phyloP scores from a whole-genome alignment of 192 early-diverging fungal genomes.

The Funneliformis geosporum region DNA sequence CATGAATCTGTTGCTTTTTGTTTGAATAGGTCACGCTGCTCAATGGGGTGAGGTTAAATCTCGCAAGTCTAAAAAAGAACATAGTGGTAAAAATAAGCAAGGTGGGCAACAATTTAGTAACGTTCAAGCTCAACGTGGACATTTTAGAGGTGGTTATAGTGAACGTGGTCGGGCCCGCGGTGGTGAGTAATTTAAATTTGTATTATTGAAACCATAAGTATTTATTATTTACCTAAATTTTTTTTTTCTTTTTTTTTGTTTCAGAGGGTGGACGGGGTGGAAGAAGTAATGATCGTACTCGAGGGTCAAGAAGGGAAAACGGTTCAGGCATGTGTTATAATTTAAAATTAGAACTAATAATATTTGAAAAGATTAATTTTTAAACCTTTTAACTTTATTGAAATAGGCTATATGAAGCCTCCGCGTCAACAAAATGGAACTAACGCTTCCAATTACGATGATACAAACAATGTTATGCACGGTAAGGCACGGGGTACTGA shows the following conservation, averaged over 20 bases:
- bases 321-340: conserved; percentile 18
- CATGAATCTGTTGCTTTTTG: too few species aligned
- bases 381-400: not conserved
- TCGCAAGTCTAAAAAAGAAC: conserved; percentile 63
- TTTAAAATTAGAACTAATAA: not conserved
- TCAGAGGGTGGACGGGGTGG: conserved; percentile 1
- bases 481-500: conserved; percentile 4
- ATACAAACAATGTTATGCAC: not conserved
- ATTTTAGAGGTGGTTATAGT: conserved; percentile 63
- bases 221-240: not conserved
- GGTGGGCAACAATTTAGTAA: conserved; percentile 49
- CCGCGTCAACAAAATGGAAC: conserved; percentile 36
- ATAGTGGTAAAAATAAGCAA: conserved; percentile 54
- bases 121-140: conserved; percentile 58
- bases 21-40: conserved; percentile 65
- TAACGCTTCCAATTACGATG: not conserved
- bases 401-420: conserved; percentile 27
- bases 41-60: conserved; percentile 91
- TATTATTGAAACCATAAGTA: not conserved
- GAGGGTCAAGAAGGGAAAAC: conserved; percentile 23
- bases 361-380: not conserved
- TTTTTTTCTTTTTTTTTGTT: not conserved
- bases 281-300: conserved; percentile 22
- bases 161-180: conserved; percentile 24
- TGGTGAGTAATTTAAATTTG: not conserved